phyloP scores from a whole-genome alignment of 192 early-diverging fungal species.

The Podila horticola region DNA sequence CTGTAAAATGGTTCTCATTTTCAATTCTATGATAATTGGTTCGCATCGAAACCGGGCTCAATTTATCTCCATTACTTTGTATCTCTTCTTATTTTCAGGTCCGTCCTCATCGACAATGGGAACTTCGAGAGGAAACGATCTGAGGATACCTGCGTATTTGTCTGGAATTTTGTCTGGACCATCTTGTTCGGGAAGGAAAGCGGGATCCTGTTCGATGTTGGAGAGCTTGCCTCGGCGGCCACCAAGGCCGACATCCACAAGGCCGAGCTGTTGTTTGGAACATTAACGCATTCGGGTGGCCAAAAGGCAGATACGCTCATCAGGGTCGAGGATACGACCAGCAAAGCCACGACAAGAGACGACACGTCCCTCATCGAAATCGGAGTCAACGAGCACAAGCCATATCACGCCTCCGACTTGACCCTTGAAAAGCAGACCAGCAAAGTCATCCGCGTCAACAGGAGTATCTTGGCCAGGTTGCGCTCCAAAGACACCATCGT shows the following conservation, averaged over 20 bases:
- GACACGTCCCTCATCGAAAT: too few relatives aligned
- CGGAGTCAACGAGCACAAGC: conserved; percentile 26
- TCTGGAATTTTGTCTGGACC: conserved; percentile 14
- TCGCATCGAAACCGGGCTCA: too few relatives aligned
- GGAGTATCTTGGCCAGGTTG: conserved; percentile 21
- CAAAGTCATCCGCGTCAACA: conserved; percentile 25
- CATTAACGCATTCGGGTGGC: conserved; percentile 15
- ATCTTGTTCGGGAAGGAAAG: conserved; percentile 2
- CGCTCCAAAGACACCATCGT: conserved; percentile 10
- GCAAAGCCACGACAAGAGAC: neutral
- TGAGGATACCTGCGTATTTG: conserved; percentile 9
- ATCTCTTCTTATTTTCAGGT: too few relatives aligned
- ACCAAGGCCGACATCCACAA: conserved; percentile 12
- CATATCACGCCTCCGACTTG: conserved; percentile 2
- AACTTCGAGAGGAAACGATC: conserved; percentile 7
- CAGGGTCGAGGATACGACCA: conserved; percentile 2
- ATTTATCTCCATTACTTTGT: too few relatives aligned
- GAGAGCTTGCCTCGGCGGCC: conserved; percentile 17
- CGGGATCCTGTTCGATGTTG: conserved; percentile 1
- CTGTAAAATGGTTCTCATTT: too few relatives aligned
- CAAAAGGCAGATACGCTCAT: conserved; percentile 26
- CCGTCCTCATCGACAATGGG: too few relatives aligned
- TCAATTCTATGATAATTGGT: too few relatives aligned
- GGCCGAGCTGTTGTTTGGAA: conserved; percentile 17
- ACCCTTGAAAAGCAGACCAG: conserved; percentile 17